Evolutionary conservation across 192 early-diverging fungal species (phyloP), one percentile per base, ranked within the genome.

Genomic region (Mortierella alpina): DNA sequence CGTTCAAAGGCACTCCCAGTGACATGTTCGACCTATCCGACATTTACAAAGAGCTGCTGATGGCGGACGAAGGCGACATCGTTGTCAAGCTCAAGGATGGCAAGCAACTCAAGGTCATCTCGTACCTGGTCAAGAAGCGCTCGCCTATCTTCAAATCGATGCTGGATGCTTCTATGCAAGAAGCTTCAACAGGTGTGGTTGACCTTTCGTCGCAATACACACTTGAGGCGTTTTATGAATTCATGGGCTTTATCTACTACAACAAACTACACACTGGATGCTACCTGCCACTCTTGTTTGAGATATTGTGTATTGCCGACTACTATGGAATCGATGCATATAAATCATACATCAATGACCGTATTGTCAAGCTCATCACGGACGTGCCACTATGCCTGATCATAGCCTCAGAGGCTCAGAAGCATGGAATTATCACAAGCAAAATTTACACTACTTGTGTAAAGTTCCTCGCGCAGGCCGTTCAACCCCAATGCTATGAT

Each of bases 21-120:
- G 3, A 61, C 62, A 63, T 63, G 62, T 49, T 48, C 4, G 62
- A 63, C 50, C 2, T 63, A 50, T 12, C 10, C 11, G 23, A n/a
- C 6, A 48, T 55, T 12, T 54, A 66, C 52, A 44, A 51, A 54
- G 64, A 54, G 11, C 44, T 66, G 52, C 64, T 66, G 41, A 44
- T 44, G 31, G 41, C 64, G 9, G 22, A 66, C 10, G 64, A 66
- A n/a, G 64, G 64, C 13, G 64, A 66, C 39, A 54, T 66, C 13
- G 42, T 66, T 66, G 64, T 66, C 64, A 66, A 66, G 51, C 64
- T 66, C 17, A 53, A 66, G 51, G 52, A 66, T 20, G 64, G 52
- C 13, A 55, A 55, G 11, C 41, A 55, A 10, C 64, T 66, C 52
- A 55, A 55, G 64, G 44, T 66, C 41, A 66, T 66, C 50, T 66